Base-by-base conservation (phyloP, 352 stramenopile genomes). In the Globisporangium nagaii region DNA sequence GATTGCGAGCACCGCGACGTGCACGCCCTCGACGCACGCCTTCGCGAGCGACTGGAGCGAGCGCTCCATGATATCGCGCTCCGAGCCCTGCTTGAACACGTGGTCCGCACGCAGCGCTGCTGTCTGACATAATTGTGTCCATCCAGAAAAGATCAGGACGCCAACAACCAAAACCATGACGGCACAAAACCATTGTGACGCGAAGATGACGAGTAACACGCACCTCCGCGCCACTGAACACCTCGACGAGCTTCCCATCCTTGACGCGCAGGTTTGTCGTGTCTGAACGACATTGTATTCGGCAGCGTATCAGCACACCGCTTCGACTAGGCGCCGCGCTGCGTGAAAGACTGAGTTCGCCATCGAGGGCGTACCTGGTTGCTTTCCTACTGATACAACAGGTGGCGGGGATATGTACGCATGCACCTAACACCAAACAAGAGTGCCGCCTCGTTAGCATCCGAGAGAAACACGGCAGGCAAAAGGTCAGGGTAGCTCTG, bases 21-120 rank as follows among this genome's bases (percentile, higher is more conserved):
- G 81, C 28, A 88, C 71, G 19, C 75, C 78, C 59, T 88, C 73
- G 2, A 68, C 65, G 11, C 61, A 76, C 1, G 75, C 70, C 8
- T 68, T 66, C 4, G 73, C 43, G 5, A 88, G 56, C 13, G 73
- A 51, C 4, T 61, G 49, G 8, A 88, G 35, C 3, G 75, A 72
- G 17, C 73, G 62, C 31, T 85, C 75, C 25, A 80, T 57, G 8
- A 88, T 41, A 6, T 82, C 74, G 24, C 30, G 35, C 56, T 75
- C 75, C 0, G 58, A 68, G 5, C 57, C 56, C 12, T 75, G 53
- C 24, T 85, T 63, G 35, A 77, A 82, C 6, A 75, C 63, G 34
- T 79, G 63, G 36, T 81, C 73, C 6, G 75, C 24, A 8, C 48
- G 56, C 6, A 84, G 30, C 8, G 22, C 50, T 12, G 59, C 42